These are phyloP conservation scores for Reticulascus tulasneorum DNA, from an alignment of 2,329 filamentous ascomycete species.

Conservation along the genomic window DNA sequence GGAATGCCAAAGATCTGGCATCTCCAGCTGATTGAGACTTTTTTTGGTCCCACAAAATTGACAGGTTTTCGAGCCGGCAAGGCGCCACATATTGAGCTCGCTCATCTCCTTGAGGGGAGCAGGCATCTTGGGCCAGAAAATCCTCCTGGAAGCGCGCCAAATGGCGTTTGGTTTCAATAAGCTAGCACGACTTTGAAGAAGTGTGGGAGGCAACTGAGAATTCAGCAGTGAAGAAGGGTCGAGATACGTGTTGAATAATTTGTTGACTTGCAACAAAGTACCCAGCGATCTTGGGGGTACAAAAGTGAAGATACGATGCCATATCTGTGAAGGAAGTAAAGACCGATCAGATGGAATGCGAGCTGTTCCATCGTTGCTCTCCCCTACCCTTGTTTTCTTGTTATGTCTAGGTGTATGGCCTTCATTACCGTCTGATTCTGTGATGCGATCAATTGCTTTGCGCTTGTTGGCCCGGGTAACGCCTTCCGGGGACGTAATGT, in stretches of 20 bases:
- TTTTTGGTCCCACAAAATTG: slow-evolving; percentile 59
- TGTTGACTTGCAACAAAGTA: slow-evolving; percentile 64
- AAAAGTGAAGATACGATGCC: slow-evolving; percentile 67
- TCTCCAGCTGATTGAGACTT: slow-evolving; percentile 15
- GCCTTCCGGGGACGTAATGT: no score
- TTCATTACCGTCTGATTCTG: not conserved
- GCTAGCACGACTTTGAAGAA: slow-evolving; percentile 16
- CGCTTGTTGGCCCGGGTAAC: slow-evolving; percentile 2
- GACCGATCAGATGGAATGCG: not conserved
- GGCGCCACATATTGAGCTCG: slow-evolving; percentile 74
- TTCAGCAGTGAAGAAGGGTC: slow-evolving; percentile 37
- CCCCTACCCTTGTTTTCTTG: slow-evolving; percentile 3
- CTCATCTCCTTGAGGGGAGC: slow-evolving; percentile 60
- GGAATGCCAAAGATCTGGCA: slow-evolving; percentile 46
- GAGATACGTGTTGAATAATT: slow-evolving; percentile 59
- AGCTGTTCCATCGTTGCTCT: not conserved
- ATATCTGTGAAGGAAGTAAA: slow-evolving; percentile 47
- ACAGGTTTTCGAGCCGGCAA: slow-evolving; percentile 60
- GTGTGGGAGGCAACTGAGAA: slow-evolving; percentile 20
- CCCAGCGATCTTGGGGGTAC: slow-evolving; percentile 61
- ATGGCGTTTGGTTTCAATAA: slow-evolving; percentile 57
- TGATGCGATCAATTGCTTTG: slow-evolving; percentile 1
- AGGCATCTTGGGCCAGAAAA: slow-evolving; percentile 64
- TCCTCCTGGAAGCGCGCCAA: slow-evolving; percentile 66
- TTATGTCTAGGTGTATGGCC: not conserved